Base-by-base conservation (phyloP, 441 rosid species). In the Metrosideros polymorpha region DNA sequence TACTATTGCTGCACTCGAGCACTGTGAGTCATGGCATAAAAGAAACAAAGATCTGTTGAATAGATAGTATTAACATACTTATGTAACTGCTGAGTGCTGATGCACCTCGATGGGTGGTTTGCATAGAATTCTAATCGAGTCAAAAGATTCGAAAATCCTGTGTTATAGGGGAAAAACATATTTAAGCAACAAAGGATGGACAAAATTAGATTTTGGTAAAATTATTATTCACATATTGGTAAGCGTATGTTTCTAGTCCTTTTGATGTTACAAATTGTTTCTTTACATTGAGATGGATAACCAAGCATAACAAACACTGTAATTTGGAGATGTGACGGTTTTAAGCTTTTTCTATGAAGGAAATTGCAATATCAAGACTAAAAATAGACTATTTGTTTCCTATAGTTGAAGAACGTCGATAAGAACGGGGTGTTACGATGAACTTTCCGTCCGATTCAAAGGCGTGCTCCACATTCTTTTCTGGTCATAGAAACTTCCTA, bases 401-500 rank as follows among this genome's bases (percentile, higher is more conserved):
- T 84, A 77, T 30, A 49, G 82, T 86, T 35, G 79, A 87, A 82
- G 39, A 84, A 83, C 56, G 52, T 83, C 5, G 39, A 61, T 25
- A 39, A 88, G 30, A n/a, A 50, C 84, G 53, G 82, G 9, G 82
- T 51, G 17, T 76, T 51, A 84, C 39, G 9, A 53, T 75, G 35
- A 47, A 71, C 18, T 12, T 32, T 54, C 77, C 13, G 91, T 87
- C 63, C 45, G 82, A 84, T 86, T 89, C 35, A 91, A 88, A 76
- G 95, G 92, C 50, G 47, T 82, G 71, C 87, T 92, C 99, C 97
- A 97, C 47, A 88, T 88, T 88, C 87, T 94, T 89, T 53, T 91
- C 87, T 96, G 98, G 88, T 95, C 94, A 77, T 90, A 89, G 90
- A 92, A 95, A 91, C 97, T 95, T 89, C 94, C 98, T 86, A 96